Base-by-base conservation (phyloP, 2,329 filamentous ascomycete genomes). In the Fusarium vanettenii region DNA sequence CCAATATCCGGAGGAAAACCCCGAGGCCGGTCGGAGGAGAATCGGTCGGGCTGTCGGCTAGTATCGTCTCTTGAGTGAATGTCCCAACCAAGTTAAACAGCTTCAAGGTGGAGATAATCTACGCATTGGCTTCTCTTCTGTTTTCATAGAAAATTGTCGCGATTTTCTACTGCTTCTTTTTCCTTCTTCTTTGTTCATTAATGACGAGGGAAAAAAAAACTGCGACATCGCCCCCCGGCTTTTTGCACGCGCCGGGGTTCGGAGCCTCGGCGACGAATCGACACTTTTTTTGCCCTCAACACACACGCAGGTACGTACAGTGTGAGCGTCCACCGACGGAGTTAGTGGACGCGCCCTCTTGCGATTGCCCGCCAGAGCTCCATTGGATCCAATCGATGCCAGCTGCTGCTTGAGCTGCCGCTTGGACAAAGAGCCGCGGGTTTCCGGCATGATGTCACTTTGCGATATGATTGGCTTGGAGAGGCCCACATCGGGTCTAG, bases 391-490 rank as follows among this genome's bases (percentile, higher is more conserved):
- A 48, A 48, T 48, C 43, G 14, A 50, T 50, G 45, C 45, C 45
- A n/a, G 25, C 45, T 29, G 25, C 2, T 50, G 18, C 25, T 29
- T 50, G 45, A 71, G 20, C 35, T 61, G 64, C 55, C 48, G 45
- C 48, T 39, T 35, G 27, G 35, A 7, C n/a, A 50, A 48, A 76
- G 72, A 74, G 77, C 77, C 75, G 77, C 70, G 60, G 45, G 61
- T 79, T 79, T 69, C 72, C 74, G 77, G 65, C 73, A 73, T 79
- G 70, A 76, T 74, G 69, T 72, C 74, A 78, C 56, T 11, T 9
- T 13, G 60, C 0, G 6, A 0, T 62, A 8, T 78, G 48, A 79
- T 79, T 79, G 77, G 77, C 16, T 67, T 16, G 10, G 13, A 27
- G 7, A 2, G 18, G 33, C 35, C 61, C 64, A 60, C 35, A 25